These are phyloP conservation scores for Sugiyamaella pinicola DNA, from an alignment of 1,139 yeast species.

Conservation along the genomic window DNA sequence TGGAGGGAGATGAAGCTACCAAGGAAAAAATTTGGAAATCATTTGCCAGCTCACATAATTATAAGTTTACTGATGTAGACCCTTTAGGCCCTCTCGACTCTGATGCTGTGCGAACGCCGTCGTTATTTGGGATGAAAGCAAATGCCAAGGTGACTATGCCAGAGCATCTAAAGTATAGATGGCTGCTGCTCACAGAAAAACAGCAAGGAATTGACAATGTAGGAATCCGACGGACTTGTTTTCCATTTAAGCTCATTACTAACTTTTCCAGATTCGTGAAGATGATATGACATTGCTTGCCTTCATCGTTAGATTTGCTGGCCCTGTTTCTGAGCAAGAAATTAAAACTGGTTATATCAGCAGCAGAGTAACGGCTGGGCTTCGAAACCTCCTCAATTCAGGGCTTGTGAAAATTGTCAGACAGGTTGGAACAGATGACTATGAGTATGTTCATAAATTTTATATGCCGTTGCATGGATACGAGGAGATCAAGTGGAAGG, in stretches of 20 bases:
- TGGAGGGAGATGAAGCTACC: not conserved
- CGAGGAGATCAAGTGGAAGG: not conserved
- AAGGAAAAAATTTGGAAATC: constrained; percentile 5
- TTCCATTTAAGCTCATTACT: too few species aligned
- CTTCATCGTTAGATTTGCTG: constrained; percentile 5
- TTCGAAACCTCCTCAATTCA: not conserved
- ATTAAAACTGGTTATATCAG: not conserved
- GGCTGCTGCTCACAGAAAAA: constrained; percentile 6
- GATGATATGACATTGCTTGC: not conserved
- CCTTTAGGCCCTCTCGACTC: not conserved
- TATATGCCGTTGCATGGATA: constrained; percentile 4
- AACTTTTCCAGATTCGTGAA: constrained; percentile 5
- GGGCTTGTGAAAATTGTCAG: not conserved
- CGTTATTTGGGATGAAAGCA: not conserved
- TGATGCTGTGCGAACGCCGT: too few species aligned
- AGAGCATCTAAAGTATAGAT: constrained; percentile 7
- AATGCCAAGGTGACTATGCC: not conserved
- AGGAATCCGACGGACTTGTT: not conserved
- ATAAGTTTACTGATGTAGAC: not conserved
- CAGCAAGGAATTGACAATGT: constrained; percentile 1
- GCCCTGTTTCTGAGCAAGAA: constrained; percentile 3
- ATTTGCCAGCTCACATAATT: not conserved
- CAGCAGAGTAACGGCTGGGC: not conserved
- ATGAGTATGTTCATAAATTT: constrained; percentile 6
- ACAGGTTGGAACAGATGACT: not conserved